Evolutionary conservation across 1,284 basidiomycete genomes (phyloP), one percentile per base, ranked within the genome.

Genomic region (Apiotrichum porosum): DNA sequence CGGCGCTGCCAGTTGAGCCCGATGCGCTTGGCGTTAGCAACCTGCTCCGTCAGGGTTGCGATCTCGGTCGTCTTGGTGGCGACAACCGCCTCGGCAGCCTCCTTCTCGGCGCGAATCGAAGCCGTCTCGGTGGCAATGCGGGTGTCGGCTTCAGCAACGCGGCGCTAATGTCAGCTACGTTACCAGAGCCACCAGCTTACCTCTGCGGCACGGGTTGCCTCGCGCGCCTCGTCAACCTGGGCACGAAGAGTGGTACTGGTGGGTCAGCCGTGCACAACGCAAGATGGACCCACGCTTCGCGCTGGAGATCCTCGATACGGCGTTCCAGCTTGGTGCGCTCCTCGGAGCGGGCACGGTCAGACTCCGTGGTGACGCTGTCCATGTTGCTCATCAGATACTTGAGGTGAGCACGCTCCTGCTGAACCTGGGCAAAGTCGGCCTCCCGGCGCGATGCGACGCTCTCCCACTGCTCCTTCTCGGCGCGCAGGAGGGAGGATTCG

Each of bases 381-480:
- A 93, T 83, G 61, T 87, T 93, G 21, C 80, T 77, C 79, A 95
- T 87, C 17, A 95, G 78, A 64, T 91, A 87, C 17, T 87, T 83
- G 9, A 97, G 77, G 53, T 85, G 84, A 5, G 86, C 83, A 9
- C 89, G 83, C 66, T 97, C 92, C 57, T 83, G 77, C 6, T 84
- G 77, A 2, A 95, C 77, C 1, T 77, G 79, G 61, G 82, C 83
- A 70, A 94, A 91, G 72, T 97, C 92, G 42, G 90, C 84, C 8
- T 86, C 79, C 17, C 97, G 77, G 14, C 90, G 83, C 33, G 63
- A 66, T 78, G 93, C 86, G 14, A 86, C 79, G 54, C 81, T 82
- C 88, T 77, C 86, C 85, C 86, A 90, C 35, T 92, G 86, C 61
- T 84, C 85, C 77, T 89, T 91, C 78, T 97, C 93, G 0, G 90